A percentile compares a stretch with the other conserved stretches of the same genome.
phyloP scores from a whole-genome alignment of 306 rosid species.

The Trichosanthes truncata region DNA sequence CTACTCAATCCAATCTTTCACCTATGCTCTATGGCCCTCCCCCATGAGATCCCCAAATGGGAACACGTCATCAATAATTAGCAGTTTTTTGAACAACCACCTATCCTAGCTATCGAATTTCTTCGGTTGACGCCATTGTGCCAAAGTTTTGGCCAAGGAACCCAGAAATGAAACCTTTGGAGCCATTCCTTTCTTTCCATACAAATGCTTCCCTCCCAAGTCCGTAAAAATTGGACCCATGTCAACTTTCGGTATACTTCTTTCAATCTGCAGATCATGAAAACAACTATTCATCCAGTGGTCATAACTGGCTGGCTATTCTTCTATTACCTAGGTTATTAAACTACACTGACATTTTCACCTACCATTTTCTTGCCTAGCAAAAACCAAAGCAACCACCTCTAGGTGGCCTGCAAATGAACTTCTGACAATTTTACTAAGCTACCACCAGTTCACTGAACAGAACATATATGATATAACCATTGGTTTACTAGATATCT shows the following conservation, averaged over 20 bases:
- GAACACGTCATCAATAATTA: conserved; percentile 16
- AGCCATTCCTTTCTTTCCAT: conserved; percentile 65
- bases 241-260: conserved; percentile 42
- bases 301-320: not conserved
- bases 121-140: conserved; percentile 65
- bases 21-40: conserved; percentile 23
- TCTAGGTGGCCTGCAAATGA: not conserved
- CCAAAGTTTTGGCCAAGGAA: conserved; percentile 49
- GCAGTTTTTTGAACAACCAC: not conserved
- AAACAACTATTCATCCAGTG: not conserved
- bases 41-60: conserved; percentile 18
- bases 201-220: conserved; percentile 76
- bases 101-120: conserved; percentile 51
- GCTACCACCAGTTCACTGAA: not conserved
- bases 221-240: conserved; percentile 70
- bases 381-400: not conserved
- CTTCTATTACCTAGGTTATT: not conserved
- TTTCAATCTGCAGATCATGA: conserved; percentile 58
- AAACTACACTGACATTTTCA: not conserved
- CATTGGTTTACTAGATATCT: not conserved
- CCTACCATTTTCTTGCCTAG: not conserved
- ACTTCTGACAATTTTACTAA: not conserved
- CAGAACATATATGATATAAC: not conserved
- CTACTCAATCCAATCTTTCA: conserved; percentile 19
- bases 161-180: conserved; percentile 48